These are phyloP conservation scores for Cotoneaster glaucophyllus DNA, from an alignment of 306 rosid species.

Conservation along the genomic window DNA sequence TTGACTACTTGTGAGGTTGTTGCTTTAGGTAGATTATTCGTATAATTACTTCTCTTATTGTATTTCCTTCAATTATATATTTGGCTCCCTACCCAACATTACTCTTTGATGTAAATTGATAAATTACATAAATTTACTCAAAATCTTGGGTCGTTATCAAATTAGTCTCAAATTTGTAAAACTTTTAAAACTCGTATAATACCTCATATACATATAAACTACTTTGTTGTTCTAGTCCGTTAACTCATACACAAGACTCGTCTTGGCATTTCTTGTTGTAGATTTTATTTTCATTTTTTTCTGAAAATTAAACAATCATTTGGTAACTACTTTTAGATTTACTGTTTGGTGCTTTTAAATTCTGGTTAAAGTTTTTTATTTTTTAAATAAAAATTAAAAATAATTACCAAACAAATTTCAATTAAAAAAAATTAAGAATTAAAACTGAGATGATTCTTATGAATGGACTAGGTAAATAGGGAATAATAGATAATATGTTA, in stretches of 20 bases:
- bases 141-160: no score
- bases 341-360: no score
- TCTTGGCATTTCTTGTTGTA: no score
- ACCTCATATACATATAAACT: neutral
- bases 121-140: no score
- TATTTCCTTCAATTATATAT: neutral
- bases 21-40: conserved; percentile 17
- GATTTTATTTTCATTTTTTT: no score
- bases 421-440: no score
- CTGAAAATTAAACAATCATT: no score
- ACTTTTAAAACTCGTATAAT: neutral
- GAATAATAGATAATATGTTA: neutral
- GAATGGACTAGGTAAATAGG: no score
- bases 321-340: neutral
- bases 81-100: neutral
- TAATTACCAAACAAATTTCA: no score
- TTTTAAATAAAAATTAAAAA: no score
- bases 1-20: conserved; percentile 14
- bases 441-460: no score
- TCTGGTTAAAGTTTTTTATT: no score
- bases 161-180: neutral
- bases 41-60: neutral
- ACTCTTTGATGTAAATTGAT: neutral
- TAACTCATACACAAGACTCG: neutral
- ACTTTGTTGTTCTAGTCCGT: neutral